Conservation (phyloP, 768 basidiomycete species). For the Strobilomyces dryophilus region DNA sequence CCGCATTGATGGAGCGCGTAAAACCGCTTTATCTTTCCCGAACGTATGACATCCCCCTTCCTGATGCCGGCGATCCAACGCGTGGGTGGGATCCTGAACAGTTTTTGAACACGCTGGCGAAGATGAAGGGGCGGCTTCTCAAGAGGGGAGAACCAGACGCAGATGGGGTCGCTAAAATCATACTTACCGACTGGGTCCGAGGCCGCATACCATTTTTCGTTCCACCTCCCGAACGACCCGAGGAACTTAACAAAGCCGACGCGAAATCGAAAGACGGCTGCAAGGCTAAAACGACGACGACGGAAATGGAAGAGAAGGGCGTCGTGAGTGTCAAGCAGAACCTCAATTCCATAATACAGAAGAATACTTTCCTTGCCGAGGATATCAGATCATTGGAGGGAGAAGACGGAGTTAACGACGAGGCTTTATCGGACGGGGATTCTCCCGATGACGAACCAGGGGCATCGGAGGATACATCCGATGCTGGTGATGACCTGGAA, state of each 20-base stretch:
- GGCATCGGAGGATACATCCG: constrained; percentile 32
- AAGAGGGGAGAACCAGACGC: constrained; percentile 94
- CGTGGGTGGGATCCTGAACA: constrained; percentile 68
- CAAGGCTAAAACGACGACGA: constrained; percentile 40
- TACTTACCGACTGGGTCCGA: constrained; percentile 94
- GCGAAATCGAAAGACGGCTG: constrained; percentile 43
- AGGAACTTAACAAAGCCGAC: constrained; percentile 63
- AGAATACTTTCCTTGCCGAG: constrained; percentile 81
- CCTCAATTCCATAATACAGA: constrained; percentile 81
- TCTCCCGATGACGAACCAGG: constrained; percentile 42
- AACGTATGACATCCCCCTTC: constrained; percentile 71
- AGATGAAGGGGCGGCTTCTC: constrained; percentile 86
- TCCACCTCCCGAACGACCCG: constrained; percentile 78
- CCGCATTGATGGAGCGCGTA: constrained; percentile 83
- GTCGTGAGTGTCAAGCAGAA: constrained; percentile 79
- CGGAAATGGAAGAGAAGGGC: constrained; percentile 32
- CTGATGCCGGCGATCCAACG: constrained; percentile 49
- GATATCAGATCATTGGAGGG: constrained; percentile 69
- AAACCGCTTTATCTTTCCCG: constrained; percentile 88
- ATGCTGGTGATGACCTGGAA: constrained; percentile 40
- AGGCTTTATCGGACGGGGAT: constrained; percentile 27
- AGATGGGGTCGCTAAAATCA: constrained; percentile 90
- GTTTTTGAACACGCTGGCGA: constrained; percentile 80
- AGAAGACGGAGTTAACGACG: constrained; percentile 35
- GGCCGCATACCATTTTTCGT: constrained; percentile 98